Base-by-base conservation (phyloP, 176 grass and related monocot genomes). In the Dendrocalamus sinicus region DNA sequence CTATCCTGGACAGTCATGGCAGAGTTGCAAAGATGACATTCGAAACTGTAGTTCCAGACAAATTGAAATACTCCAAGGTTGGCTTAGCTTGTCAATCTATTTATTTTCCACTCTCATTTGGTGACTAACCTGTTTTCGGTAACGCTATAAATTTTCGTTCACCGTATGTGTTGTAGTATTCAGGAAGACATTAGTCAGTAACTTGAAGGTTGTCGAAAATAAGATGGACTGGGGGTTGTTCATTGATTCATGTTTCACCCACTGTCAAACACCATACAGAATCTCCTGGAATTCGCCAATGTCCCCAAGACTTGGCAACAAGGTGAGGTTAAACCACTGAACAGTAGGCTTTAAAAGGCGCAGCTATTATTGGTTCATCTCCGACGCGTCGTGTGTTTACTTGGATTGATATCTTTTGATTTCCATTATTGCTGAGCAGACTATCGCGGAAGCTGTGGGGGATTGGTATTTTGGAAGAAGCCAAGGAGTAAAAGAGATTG, bases 181-280 rank as follows among this genome's bases (percentile, higher is more conserved):
- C 61, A 93, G 84, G 64, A 40, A 28, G 7, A 66, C 78, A 50
- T 22, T 93, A 23, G 10, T 95, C 32, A n/a, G 82, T 79, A 81
- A 76, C 15, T 37, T 95, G 81, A 85, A 72, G 44, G 77, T 44
- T 46, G 60, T 76, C 69, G 17, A 67, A 54, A 44, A 66, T 32
- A 89, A 87, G 6, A 40, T 20, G 14, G 24, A 73, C 22, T 78
- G 76, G 86, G 94, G 91, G 4, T 2, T 90, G 28, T 96, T 93
- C 74, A 51, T 90, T 12, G 84, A 93, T 87, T 96, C 94, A 22
- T 96, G 94, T 77, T 96, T 86, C 71, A 43, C 61, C 35, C 94
- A 96, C 77, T 96, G 91, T 77, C 94, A 96, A 75, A 83, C 89
- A 41, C 15, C 43, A 16, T 81, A 12, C 4, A 76, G 40, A 40